A percentile compares a stretch with the other conserved stretches of the same genome.
These are phyloP conservation scores for Wickerhamiella pararugosa DNA, from an alignment of 1,139 yeast species.

Conservation along the genomic window DNA sequence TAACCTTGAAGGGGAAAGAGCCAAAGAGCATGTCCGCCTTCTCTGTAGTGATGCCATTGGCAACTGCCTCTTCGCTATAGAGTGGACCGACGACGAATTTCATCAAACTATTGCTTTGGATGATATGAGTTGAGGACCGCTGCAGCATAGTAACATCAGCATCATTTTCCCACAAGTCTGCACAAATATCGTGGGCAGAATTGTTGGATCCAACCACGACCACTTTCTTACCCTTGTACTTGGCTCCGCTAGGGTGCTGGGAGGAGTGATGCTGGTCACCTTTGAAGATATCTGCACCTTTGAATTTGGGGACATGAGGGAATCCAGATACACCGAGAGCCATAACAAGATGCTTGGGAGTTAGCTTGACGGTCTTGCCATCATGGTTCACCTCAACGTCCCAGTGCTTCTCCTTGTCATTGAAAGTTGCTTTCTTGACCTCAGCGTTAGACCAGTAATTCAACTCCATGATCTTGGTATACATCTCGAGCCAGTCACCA, in stretches of 20 bases:
- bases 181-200: slow-evolving; percentile 34
- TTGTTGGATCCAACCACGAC: slow-evolving; percentile 33
- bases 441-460: slow-evolving; percentile 27
- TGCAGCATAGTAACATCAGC: slow-evolving; percentile 32
- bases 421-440: slow-evolving; percentile 24
- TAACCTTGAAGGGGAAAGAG: slow-evolving; percentile 25
- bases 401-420: slow-evolving; percentile 23
- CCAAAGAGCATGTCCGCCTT: slow-evolving; percentile 28
- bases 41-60: slow-evolving; percentile 26
- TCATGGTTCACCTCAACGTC: slow-evolving; percentile 18
- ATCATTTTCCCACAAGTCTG: slow-evolving; percentile 32
- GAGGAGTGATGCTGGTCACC: slow-evolving; percentile 31
- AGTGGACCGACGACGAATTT: slow-evolving; percentile 22
- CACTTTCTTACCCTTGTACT: slow-evolving; percentile 29
- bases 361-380: slow-evolving; percentile 11
- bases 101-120: slow-evolving; percentile 27
- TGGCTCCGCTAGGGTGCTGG: slow-evolving; percentile 28
- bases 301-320: slow-evolving; percentile 30
- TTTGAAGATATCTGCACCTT: slow-evolving; percentile 27
- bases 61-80: slow-evolving; percentile 26
- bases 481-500: slow-evolving; percentile 30
- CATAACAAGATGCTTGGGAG: slow-evolving; percentile 27
- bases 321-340: slow-evolving; percentile 32
- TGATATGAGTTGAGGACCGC: slow-evolving; percentile 32
- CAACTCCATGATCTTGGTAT: slow-evolving; percentile 29